Evolutionary conservation across 108 stramenopile species (phyloP).

Genomic region (Halocafeteria seosinensis): DNA sequence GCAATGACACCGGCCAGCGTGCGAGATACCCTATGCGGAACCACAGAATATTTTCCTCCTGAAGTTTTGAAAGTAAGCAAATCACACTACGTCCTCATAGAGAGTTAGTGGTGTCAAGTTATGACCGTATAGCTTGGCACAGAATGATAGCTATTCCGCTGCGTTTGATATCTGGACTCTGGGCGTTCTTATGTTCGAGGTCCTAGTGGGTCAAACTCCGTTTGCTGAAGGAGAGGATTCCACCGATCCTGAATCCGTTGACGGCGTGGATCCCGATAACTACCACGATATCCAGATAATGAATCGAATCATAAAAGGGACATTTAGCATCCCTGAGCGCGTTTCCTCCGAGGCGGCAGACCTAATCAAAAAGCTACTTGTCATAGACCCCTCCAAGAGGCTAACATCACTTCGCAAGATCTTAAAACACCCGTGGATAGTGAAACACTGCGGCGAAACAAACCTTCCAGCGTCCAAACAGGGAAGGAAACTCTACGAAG

Average conservation of each 20-base stretch:
- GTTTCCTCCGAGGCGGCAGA: neutral
- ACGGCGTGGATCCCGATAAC: no score
- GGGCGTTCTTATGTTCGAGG: conserved; percentile 39
- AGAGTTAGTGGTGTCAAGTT: no score
- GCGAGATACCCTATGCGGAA: conserved; percentile 84
- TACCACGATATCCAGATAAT: neutral
- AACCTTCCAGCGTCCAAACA: no score
- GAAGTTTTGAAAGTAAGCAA: no score
- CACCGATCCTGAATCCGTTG: neutral
- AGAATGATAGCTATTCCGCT: conserved; percentile 67
- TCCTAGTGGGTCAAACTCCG: conserved; percentile 18
- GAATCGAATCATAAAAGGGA: conserved; percentile 22
- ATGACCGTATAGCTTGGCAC: no score
- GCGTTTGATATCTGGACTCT: conserved; percentile 79
- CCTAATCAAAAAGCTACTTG: neutral
- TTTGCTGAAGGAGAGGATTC: conserved; percentile 14
- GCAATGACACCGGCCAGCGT: conserved; percentile 78
- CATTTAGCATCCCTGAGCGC: conserved; percentile 44
- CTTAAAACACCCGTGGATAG: conserved; percentile 2
- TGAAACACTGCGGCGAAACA: neutral
- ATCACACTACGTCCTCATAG: no score
- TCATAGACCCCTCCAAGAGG: neutral
- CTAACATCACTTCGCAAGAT: conserved; percentile 1
- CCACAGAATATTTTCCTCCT: conserved; percentile 89
- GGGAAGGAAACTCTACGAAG: no score